A percentile compares a stretch with the other conserved stretches of the same genome.
Conservation (phyloP, 768 basidiomycete species). For the Lentinula edodes region DNA sequence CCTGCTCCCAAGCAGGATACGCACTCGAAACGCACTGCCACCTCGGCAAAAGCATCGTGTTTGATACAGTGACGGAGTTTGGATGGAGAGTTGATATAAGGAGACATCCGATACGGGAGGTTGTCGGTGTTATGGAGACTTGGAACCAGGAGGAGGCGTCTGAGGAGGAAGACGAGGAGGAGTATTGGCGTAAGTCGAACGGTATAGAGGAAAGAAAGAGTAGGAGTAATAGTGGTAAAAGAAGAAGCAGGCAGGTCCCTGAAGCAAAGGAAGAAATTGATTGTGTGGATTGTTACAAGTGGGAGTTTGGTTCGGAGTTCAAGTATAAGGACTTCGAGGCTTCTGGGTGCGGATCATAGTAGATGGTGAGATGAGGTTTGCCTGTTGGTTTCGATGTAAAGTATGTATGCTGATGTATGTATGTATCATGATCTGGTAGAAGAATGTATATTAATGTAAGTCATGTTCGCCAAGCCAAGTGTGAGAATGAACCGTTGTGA, state of each 20-base stretch:
- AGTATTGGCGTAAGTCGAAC: too few relatives aligned
- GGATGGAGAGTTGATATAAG: slow-evolving; percentile 81
- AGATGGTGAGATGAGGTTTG: too few relatives aligned
- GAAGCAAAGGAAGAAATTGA: slow-evolving; percentile 53
- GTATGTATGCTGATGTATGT: neutral
- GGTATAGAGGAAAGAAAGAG: too few relatives aligned
- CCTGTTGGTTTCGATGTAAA: neutral
- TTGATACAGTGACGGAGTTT: slow-evolving; percentile 79
- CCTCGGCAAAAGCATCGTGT: slow-evolving; percentile 80
- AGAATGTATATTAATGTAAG: too few relatives aligned
- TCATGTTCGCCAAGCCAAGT: too few relatives aligned
- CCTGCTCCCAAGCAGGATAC: slow-evolving; percentile 81
- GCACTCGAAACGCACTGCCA: slow-evolving; percentile 88
- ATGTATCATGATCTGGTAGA: too few relatives aligned
- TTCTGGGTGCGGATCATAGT: too few relatives aligned
- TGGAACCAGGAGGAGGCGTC: slow-evolving; percentile 8
- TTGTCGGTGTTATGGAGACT: slow-evolving; percentile 56
- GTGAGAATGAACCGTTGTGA: too few relatives aligned
- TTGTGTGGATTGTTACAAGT: slow-evolving; percentile 73
- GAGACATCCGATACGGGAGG: slow-evolving; percentile 65
- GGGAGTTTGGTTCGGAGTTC: slow-evolving; percentile 55
- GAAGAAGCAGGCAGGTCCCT: slow-evolving; percentile 44
- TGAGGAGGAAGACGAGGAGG: slow-evolving; percentile 11
- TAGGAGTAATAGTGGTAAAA: slow-evolving; percentile 12
- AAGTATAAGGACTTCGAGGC: neutral